Evolutionary conservation across 768 basidiomycete species (phyloP).

Genomic region (Peribolospora kevripleyi): DNA sequence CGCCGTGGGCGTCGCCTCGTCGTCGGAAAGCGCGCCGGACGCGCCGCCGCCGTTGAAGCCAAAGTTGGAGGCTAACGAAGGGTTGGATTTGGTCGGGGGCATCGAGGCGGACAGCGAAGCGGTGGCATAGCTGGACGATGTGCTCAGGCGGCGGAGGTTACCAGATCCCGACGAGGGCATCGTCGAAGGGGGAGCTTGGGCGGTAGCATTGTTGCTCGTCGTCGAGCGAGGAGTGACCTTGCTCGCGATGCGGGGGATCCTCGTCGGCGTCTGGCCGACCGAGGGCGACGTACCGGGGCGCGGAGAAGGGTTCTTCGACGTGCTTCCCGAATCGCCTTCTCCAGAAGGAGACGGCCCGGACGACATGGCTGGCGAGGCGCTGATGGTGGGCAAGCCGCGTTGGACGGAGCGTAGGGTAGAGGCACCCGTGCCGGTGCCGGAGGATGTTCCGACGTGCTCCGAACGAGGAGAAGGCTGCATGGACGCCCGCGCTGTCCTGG

Average conservation of each 20-base stretch:
- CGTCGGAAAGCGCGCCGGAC: constrained; percentile 2
- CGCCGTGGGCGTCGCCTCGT: constrained; percentile 2
- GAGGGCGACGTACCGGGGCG: constrained; percentile 5
- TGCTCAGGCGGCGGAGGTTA: not conserved
- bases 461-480: no score
- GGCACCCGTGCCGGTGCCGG: constrained; percentile 14
- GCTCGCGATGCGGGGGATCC: constrained; percentile 56
- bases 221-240: not conserved
- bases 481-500: not conserved
- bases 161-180: not conserved
- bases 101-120: not conserved
- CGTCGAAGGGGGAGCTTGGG: not conserved
- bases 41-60: constrained; percentile 3
- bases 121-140: not conserved
- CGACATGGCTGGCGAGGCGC: not conserved
- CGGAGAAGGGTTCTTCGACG: not conserved
- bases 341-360: not conserved
- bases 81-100: not conserved
- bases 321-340: no score
- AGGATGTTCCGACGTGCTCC: no score
- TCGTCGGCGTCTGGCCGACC: constrained; percentile 63
- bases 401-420: not conserved
- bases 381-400: not conserved
- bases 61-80: constrained; percentile 1
- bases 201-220: not conserved